These are phyloP conservation scores for Vitis riparia DNA, from an alignment of 164 flowering plant species.

Conservation along the genomic window DNA sequence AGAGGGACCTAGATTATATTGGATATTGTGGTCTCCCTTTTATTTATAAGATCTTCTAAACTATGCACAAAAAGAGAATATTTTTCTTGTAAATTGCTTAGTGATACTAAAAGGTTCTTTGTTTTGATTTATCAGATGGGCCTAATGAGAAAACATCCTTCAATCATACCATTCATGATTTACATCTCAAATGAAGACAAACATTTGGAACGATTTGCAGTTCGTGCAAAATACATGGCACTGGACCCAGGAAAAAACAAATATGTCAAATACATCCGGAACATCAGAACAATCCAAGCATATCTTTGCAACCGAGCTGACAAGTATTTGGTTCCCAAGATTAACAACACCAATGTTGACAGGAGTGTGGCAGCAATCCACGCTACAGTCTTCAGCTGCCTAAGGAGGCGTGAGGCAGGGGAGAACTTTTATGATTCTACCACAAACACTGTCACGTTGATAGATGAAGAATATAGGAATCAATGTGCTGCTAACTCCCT, in stretches of 20 bases:
- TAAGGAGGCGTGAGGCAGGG: slow-evolving; percentile 79
- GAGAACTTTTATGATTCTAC: slow-evolving; percentile 71
- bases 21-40: too few species aligned
- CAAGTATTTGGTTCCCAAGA: slow-evolving; percentile 86
- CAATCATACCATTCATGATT: slow-evolving; percentile 91
- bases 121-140: slow-evolving; percentile 61
- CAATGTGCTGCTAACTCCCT: slow-evolving; percentile 79
- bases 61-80: too few species aligned
- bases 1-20: too few species aligned
- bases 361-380: slow-evolving; percentile 91
- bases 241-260: slow-evolving; percentile 88
- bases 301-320: slow-evolving; percentile 85
- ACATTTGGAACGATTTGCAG: slow-evolving; percentile 91
- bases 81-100: too few species aligned
- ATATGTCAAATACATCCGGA: slow-evolving; percentile 83
- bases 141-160: slow-evolving; percentile 91
- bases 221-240: slow-evolving; percentile 93
- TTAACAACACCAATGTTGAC: slow-evolving; percentile 88
- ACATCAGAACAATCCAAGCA: slow-evolving; percentile 85
- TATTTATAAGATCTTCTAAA: too few species aligned
- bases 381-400: slow-evolving; percentile 85
- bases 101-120: background rate
- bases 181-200: slow-evolving; percentile 83
- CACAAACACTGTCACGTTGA: slow-evolving; percentile 62
- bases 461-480: slow-evolving; percentile 80